phyloP scores from a whole-genome alignment of 805 yeast species.

The Wickerhamiella dianesei region DNA sequence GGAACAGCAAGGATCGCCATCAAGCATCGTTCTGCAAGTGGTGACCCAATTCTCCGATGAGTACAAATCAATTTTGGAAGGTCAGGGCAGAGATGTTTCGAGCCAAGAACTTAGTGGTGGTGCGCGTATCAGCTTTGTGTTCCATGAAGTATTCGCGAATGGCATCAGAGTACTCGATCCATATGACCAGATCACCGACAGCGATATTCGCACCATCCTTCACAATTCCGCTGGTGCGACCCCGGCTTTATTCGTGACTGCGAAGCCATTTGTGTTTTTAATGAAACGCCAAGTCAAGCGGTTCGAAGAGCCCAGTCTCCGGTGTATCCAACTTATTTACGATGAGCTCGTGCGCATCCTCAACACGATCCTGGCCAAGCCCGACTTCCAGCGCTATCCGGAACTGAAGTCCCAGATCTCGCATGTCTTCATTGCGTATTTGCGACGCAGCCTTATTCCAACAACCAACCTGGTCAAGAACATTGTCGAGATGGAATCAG shows the following conservation, averaged over 20 bases:
- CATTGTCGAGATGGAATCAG: slow-evolving; percentile 73
- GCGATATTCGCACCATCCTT: slow-evolving; percentile 91
- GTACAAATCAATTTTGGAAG: slow-evolving; percentile 79
- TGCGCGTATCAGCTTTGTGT: slow-evolving; percentile 92
- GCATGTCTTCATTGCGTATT: slow-evolving; percentile 61
- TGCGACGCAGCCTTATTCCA: slow-evolving; percentile 69
- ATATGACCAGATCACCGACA: slow-evolving; percentile 88
- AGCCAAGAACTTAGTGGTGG: slow-evolving; percentile 91
- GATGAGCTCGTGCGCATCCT: slow-evolving; percentile 89
- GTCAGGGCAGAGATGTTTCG: slow-evolving; percentile 81
- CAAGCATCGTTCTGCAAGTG: slow-evolving; percentile 76
- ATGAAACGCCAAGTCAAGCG: slow-evolving; percentile 88
- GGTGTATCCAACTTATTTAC: slow-evolving; percentile 80
- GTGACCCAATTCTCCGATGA: slow-evolving; percentile 89
- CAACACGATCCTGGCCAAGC: slow-evolving; percentile 67
- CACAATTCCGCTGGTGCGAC: slow-evolving; percentile 94
- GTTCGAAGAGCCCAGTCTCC: slow-evolving; percentile 83
- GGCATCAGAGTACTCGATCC: slow-evolving; percentile 90
- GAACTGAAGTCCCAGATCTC: slow-evolving; percentile 76
- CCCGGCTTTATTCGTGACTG: slow-evolving; percentile 91
- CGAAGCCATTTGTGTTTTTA: slow-evolving; percentile 90
- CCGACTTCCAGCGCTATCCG: slow-evolving; percentile 82
- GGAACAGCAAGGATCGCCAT: slow-evolving; percentile 47
- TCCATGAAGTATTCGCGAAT: slow-evolving; percentile 88
- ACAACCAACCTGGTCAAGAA: slow-evolving; percentile 77